Conservation (phyloP, 371 early-diverging fungal species). For the Rhizopus microsporus region DNA sequence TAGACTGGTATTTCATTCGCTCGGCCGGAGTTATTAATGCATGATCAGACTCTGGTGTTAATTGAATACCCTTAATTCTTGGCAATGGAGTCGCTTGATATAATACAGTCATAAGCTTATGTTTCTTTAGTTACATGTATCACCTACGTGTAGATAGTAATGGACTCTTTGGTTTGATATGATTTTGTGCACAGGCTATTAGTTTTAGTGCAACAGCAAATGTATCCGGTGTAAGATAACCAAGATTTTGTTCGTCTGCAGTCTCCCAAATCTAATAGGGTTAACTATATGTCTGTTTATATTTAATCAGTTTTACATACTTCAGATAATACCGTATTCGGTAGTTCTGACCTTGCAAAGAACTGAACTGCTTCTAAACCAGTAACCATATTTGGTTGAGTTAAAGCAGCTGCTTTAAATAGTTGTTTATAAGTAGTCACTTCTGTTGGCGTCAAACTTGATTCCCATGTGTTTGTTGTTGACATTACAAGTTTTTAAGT, state of each 20-base stretch:
- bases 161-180: conserved; percentile 22
- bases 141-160: conserved; percentile 34
- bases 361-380: conserved; percentile 78
- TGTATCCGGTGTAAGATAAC: conserved; percentile 29
- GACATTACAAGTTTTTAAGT: conserved; percentile 3
- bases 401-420: conserved; percentile 61
- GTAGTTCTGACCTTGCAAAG: conserved; percentile 72
- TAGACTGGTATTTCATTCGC: conserved; percentile 20
- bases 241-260: conserved; percentile 32
- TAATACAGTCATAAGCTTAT: background rate
- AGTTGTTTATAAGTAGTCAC: conserved; percentile 59
- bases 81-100: conserved; percentile 43
- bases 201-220: conserved; percentile 37
- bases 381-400: conserved; percentile 60
- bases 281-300: background rate
- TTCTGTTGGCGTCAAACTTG: conserved; percentile 62
- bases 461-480: conserved; percentile 24
- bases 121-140: background rate
- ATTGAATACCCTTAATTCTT: conserved; percentile 41
- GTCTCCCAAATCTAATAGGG: conserved; percentile 33
- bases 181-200: conserved; percentile 38
- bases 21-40: conserved; percentile 18
- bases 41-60: background rate
- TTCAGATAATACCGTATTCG: conserved; percentile 64
- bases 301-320: conserved; percentile 33